Conservation (phyloP, 805 yeast genomes). For the Wickerhamomyces chambardii region DNA sequence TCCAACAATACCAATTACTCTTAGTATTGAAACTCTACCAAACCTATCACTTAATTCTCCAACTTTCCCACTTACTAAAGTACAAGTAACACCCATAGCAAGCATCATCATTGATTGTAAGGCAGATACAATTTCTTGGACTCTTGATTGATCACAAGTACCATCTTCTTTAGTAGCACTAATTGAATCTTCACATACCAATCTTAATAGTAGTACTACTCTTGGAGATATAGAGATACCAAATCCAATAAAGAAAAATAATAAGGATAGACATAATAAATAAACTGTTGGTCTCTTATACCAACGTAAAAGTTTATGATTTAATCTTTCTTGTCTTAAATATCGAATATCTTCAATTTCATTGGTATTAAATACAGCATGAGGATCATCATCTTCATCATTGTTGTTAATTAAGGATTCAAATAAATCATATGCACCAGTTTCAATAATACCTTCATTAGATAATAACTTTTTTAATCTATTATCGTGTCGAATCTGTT, state of each 20-base stretch:
- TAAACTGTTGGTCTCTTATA: slow-evolving; percentile 45
- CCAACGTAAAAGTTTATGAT: slow-evolving; percentile 40
- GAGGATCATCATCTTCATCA: slow-evolving; percentile 21
- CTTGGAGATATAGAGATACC: slow-evolving; percentile 31
- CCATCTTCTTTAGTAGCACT: background rate
- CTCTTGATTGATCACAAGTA: slow-evolving; percentile 6
- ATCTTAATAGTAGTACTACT: slow-evolving; percentile 22
- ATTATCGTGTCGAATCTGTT: no score
- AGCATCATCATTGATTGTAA: slow-evolving; percentile 37
- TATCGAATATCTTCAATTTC: slow-evolving; percentile 37
- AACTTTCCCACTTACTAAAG: slow-evolving; percentile 50
- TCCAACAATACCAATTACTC: slow-evolving; percentile 19
- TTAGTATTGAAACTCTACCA: slow-evolving; percentile 49
- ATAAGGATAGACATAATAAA: slow-evolving; percentile 34
- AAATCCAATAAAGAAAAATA: slow-evolving; percentile 32
- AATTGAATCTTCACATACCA: slow-evolving; percentile 20
- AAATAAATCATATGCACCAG: slow-evolving; percentile 20
- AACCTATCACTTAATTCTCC: slow-evolving; percentile 55
- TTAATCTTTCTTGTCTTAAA: slow-evolving; percentile 37
- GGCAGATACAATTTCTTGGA: slow-evolving; percentile 36
- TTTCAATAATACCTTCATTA: no score
- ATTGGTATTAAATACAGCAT: no score
- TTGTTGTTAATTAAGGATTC: slow-evolving; percentile 31
- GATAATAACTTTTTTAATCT: no score
- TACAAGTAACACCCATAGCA: slow-evolving; percentile 32